A percentile compares a stretch with the other conserved stretches of the same genome.
phyloP scores from a whole-genome alignment of 2,329 filamentous ascomycete genomes.

The Coniochaeta sp. region DNA sequence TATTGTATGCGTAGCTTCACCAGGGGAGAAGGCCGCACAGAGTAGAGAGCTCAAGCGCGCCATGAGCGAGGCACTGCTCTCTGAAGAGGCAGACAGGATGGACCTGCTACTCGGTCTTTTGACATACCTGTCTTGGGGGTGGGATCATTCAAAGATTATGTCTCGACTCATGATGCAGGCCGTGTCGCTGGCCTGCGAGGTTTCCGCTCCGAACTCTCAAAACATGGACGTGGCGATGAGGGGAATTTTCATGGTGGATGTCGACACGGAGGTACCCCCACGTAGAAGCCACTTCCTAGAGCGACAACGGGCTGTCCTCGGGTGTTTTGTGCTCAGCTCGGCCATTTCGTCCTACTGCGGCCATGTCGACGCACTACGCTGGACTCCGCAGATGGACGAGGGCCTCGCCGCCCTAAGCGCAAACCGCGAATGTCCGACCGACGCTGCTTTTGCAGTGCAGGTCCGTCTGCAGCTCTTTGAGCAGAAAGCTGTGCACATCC shows the following conservation, averaged over 20 bases:
- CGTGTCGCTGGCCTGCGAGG: slow-evolving; percentile 26
- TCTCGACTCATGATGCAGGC: slow-evolving; percentile 28
- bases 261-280: slow-evolving; percentile 5
- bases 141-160: slow-evolving; percentile 17
- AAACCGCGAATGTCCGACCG: slow-evolving; percentile 16
- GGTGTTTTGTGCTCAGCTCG: slow-evolving; percentile 21
- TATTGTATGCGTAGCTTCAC: slow-evolving; percentile 22
- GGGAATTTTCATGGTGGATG: too few species aligned
- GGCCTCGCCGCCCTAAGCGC: slow-evolving; percentile 19
- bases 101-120: slow-evolving; percentile 27
- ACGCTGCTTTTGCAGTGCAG: slow-evolving; percentile 23
- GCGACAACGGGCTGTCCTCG: slow-evolving; percentile 19
- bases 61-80: slow-evolving; percentile 19
- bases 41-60: slow-evolving; percentile 20
- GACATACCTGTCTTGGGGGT: slow-evolving; percentile 29
- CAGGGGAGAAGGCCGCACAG: slow-evolving; percentile 13
- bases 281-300: slow-evolving; percentile 21
- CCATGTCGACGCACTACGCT: slow-evolving; percentile 23
- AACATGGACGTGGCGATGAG: background rate
- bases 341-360: slow-evolving; percentile 24
- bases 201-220: slow-evolving; percentile 5
- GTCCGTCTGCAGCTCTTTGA: slow-evolving; percentile 27
- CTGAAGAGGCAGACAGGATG: slow-evolving; percentile 16
- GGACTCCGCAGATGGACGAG: slow-evolving; percentile 30
- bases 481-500: slow-evolving; percentile 20